Evolutionary conservation across 345 rosid genomes (phyloP), one percentile per base, ranked within the genome.

Genomic region (Hibiscus mutabilis): DNA sequence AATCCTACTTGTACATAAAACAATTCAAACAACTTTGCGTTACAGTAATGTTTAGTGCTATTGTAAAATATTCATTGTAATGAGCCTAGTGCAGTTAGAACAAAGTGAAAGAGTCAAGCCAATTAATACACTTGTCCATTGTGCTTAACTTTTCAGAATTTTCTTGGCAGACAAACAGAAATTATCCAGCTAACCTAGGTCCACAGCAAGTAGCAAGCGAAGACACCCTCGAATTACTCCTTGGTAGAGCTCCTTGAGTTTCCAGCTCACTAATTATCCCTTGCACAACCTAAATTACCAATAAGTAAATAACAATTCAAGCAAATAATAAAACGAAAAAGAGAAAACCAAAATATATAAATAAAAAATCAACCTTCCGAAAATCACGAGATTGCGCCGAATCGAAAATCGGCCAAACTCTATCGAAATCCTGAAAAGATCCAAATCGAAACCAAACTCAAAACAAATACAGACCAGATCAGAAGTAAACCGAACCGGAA

Each of bases 331-430:
- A 35, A 33, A 77, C 14, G 55, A 5, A 44, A 31, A 47, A 52
- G 42, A 18, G 59, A 62, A 47, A 46, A 57, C 35, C 66, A 22
- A 47, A 4, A 5, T 58, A 15, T 13, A 31, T 44, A 37, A 62
- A 66, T 25, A 4, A 59, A 58, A 16, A 42, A 25, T 33, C 47
- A 55, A 95, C 99, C 96, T 95, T 95, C 33, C 97, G 90, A 68
- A 95, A 95, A 82, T 92, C 99, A 24, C 97, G 97, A 60, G 97
- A 95, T 77, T 95, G 97, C 47, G 96, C 97, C 2, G 99, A 95
- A 87, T 95, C 99, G 71, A 95, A 95, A 90, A 95, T 92, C 77
- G 98, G 98, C 98, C 97, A 94, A 25, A 94, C 96, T 83, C 86
- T 91, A 69, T 94, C 97, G 79, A 95, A 95, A 90, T 95, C 97